These are phyloP conservation scores for Hymenochaete sp. DNA, from an alignment of 1,284 basidiomycete species.

Conservation along the genomic window DNA sequence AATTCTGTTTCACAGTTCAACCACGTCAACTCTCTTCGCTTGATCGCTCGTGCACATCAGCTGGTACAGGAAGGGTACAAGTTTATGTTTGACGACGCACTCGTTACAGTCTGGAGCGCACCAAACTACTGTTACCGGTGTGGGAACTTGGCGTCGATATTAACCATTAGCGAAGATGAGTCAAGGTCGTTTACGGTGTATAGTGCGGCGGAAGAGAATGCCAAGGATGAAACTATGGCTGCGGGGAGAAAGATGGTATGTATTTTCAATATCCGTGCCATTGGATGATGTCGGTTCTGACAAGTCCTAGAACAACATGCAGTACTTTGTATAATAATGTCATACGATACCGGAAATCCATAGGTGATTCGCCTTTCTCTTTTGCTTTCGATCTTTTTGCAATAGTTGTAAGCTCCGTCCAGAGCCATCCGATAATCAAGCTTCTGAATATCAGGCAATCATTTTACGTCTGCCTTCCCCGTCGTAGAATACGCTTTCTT, in stretches of 20 bases:
- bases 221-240: slow-evolving; percentile 61
- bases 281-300: slow-evolving; percentile 11
- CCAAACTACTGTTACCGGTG: slow-evolving; percentile 93
- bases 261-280: slow-evolving; percentile 18
- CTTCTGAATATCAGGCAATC: too few species aligned
- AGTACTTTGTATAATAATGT: slow-evolving; percentile 55
- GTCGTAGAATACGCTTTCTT: too few species aligned
- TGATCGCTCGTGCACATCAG: slow-evolving; percentile 91
- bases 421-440: too few species aligned
- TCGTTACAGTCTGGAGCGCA: slow-evolving; percentile 97
- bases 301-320: slow-evolving; percentile 41
- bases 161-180: slow-evolving; percentile 62
- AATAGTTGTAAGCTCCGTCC: too few species aligned
- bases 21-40: slow-evolving; percentile 73
- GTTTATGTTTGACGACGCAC: slow-evolving; percentile 90
- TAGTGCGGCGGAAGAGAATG: slow-evolving; percentile 79
- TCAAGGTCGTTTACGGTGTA: slow-evolving; percentile 68
- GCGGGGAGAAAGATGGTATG: slow-evolving; percentile 55
- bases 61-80: slow-evolving; percentile 97
- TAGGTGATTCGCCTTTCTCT: background rate
- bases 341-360: background rate
- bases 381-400: background rate
- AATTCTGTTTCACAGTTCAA: slow-evolving; percentile 60
- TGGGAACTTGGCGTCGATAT: slow-evolving; percentile 73
- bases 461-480: too few species aligned